These are phyloP conservation scores for Elsinoe perseae DNA, from an alignment of 2,329 filamentous ascomycete species.

Conservation along the genomic window DNA sequence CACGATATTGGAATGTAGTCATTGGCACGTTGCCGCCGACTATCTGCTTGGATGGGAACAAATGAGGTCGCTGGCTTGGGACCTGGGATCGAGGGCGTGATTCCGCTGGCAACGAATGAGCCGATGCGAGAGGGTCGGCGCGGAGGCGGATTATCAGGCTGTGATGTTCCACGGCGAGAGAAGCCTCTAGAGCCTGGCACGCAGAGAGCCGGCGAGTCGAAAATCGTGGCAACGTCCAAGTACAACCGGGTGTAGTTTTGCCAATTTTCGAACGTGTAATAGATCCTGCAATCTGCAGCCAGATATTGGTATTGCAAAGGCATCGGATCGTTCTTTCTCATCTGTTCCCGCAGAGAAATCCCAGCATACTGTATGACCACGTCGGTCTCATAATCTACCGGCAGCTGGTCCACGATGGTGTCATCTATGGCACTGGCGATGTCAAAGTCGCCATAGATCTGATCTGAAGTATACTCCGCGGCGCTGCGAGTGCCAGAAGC, in stretches of 20 bases:
- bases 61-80: neutral
- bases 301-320: constrained; percentile 35
- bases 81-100: neutral
- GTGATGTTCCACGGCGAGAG: neutral
- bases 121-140: neutral
- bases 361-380: constrained; percentile 25
- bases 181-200: constrained; percentile 26
- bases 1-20: no score
- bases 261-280: constrained; percentile 31
- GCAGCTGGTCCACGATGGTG: constrained; percentile 9
- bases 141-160: neutral
- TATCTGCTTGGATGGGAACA: neutral
- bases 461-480: constrained; percentile 16
- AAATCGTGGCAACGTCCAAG: constrained; percentile 30
- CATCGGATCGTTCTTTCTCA: constrained; percentile 27
- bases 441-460: constrained; percentile 19
- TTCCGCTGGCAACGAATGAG: neutral
- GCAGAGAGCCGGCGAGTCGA: constrained; percentile 27
- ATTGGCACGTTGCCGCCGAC: no score
- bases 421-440: constrained; percentile 22
- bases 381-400: constrained; percentile 20
- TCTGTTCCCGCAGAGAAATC: constrained; percentile 34
- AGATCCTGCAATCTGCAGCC: constrained; percentile 35
- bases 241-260: constrained; percentile 34
- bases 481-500: constrained; percentile 23